Evolutionary conservation across 495 filamentous ascomycete species (phyloP).

Genomic region (Aspergillus conjunctus): DNA sequence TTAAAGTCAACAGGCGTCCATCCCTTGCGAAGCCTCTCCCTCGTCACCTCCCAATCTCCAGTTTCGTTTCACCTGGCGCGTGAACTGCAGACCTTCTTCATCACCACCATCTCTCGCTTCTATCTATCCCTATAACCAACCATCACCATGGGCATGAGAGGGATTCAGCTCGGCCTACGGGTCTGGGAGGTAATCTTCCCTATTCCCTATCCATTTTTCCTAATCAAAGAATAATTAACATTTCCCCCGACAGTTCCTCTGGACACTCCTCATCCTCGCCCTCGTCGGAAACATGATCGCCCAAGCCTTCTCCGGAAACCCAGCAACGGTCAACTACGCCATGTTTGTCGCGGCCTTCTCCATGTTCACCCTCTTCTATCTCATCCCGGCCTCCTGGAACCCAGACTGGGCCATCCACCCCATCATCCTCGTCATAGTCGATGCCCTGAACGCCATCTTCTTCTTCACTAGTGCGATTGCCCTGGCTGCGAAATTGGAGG

Average conservation of each 20-base stretch:
- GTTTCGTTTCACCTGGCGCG: too few species aligned
- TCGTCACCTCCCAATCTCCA: background rate
- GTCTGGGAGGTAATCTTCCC: slow-evolving; percentile 40
- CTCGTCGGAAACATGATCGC: slow-evolving; percentile 70
- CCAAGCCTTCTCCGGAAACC: slow-evolving; percentile 56
- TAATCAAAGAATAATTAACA: slow-evolving; percentile 13
- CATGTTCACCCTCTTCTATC: slow-evolving; percentile 64
- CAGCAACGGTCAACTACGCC: slow-evolving; percentile 59
- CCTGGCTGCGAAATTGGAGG: slow-evolving; percentile 59
- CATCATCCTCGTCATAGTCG: slow-evolving; percentile 56
- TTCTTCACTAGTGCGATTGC: slow-evolving; percentile 67
- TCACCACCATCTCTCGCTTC: background rate
- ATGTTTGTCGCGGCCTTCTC: slow-evolving; percentile 68
- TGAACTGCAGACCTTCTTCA: too few species aligned
- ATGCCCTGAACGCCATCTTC: slow-evolving; percentile 64
- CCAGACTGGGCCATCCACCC: slow-evolving; percentile 53
- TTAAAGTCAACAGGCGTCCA: slow-evolving; percentile 15
- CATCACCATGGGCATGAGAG: slow-evolving; percentile 34
- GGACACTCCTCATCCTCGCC: slow-evolving; percentile 66
- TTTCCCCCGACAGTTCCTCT: slow-evolving; percentile 57
- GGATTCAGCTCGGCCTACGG: slow-evolving; percentile 40
- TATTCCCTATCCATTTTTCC: background rate
- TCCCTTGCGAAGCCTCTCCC: slow-evolving; percentile 11
- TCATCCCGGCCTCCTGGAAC: slow-evolving; percentile 56
- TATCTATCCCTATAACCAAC: slow-evolving; percentile 2